Evolutionary conservation across 2,329 filamentous ascomycete species (phyloP).

Genomic region (Dothidotthia symphoricarpi): DNA sequence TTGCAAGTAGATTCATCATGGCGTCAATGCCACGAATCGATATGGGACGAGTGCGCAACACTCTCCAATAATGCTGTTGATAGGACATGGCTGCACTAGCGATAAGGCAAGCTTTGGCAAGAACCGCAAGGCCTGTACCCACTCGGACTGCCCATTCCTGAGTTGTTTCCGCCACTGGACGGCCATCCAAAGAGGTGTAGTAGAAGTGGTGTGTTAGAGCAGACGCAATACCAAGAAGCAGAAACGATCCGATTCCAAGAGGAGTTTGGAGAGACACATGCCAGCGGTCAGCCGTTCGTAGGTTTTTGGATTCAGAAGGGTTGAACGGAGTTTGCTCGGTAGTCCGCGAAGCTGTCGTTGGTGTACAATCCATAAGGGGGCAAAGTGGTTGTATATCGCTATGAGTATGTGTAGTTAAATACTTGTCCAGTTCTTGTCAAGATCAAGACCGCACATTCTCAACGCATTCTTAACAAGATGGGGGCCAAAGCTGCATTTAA

Average conservation of each 20-base stretch:
- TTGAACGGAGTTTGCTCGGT: too few relatives aligned
- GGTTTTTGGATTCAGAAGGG: too few relatives aligned
- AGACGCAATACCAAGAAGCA: constrained; percentile 4
- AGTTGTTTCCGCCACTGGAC: background rate
- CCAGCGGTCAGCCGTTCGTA: constrained; percentile 5
- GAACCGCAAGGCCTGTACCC: constrained; percentile 4
- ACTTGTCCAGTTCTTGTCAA: too few relatives aligned
- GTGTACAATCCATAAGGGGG: too few relatives aligned
- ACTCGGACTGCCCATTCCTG: constrained; percentile 5
- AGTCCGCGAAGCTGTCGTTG: too few relatives aligned
- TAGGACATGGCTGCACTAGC: constrained; percentile 6
- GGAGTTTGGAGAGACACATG: constrained; percentile 1
- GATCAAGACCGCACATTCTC: too few relatives aligned
- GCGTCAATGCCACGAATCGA: constrained; percentile 2
- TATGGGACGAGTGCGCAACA: constrained; percentile 2
- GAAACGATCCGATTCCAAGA: constrained; percentile 1
- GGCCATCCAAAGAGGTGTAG: constrained; percentile 1
- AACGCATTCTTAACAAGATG: too few relatives aligned
- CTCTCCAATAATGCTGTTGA: constrained; percentile 5
- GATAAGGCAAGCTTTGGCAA: constrained; percentile 5
- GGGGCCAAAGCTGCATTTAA: too few relatives aligned
- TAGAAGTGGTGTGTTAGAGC: constrained; percentile 4
- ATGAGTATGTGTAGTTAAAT: too few relatives aligned
- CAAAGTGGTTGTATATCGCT: too few relatives aligned
- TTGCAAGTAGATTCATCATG: constrained; percentile 4